Evolutionary conservation across 73 alveolate genomes (phyloP).

Genomic region (Effrenium voratum): DNA sequence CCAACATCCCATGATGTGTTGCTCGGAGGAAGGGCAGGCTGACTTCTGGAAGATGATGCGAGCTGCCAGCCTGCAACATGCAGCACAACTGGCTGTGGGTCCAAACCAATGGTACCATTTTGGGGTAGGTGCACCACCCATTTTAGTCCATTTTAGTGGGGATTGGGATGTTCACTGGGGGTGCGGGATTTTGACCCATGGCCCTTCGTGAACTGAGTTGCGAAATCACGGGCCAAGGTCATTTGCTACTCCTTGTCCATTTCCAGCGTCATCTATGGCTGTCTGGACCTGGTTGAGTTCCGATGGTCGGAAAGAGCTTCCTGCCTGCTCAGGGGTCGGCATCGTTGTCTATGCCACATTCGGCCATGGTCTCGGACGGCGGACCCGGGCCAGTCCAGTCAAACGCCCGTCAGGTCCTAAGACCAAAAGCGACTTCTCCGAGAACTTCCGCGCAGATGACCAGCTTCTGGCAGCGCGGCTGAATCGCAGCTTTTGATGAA

Average conservation of each 20-base stretch:
- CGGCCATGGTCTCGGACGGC: not conserved
- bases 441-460: slow-evolving; percentile 64
- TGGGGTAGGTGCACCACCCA: too few relatives aligned
- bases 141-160: too few relatives aligned
- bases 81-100: too few relatives aligned
- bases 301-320: not conserved
- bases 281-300: not conserved
- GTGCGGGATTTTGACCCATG: too few relatives aligned
- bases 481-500: too few relatives aligned
- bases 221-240: slow-evolving; percentile 10
- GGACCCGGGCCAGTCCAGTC: not conserved
- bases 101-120: too few relatives aligned
- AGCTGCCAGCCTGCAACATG: not conserved
- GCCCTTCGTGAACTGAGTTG: too few relatives aligned
- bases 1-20: too few relatives aligned
- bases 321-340: slow-evolving; percentile 28
- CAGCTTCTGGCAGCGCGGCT: slow-evolving; percentile 29
- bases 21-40: not conserved
- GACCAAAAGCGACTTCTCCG: slow-evolving; percentile 79
- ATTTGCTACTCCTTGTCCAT: slow-evolving; percentile 8
- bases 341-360: slow-evolving; percentile 37
- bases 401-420: not conserved
- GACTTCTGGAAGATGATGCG: slow-evolving; percentile 4
- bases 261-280: slow-evolving; percentile 25
- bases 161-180: too few relatives aligned